Evolutionary conservation across 1,139 yeast genomes (phyloP).

Genomic region (Taiozyma sp.): DNA sequence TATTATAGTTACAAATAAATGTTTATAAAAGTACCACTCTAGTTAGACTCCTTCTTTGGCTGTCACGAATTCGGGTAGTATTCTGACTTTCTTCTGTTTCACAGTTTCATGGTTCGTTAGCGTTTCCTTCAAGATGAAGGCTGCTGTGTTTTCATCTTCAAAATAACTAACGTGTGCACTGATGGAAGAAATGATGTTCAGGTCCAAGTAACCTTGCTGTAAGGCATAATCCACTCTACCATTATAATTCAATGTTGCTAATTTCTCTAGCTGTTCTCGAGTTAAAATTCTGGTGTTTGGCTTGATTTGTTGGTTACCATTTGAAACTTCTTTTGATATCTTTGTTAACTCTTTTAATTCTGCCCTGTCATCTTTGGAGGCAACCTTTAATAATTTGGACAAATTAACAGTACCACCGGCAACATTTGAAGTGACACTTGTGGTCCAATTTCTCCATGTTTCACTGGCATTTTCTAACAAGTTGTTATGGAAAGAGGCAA

Average conservation of each 20-base stretch:
- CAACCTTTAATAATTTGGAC: slow-evolving; percentile 3
- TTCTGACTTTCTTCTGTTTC: slow-evolving; percentile 9
- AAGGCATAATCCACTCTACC: slow-evolving; percentile 82
- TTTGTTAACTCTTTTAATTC: slow-evolving; percentile 18
- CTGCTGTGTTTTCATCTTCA: slow-evolving; percentile 82
- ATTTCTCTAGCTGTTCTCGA: slow-evolving; percentile 28
- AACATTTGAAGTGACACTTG: not conserved
- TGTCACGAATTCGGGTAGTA: not conserved
- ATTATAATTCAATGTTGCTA: slow-evolving; percentile 48
- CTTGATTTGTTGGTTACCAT: not conserved
- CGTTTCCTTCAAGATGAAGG: slow-evolving; percentile 61
- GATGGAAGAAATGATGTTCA: slow-evolving; percentile 71
- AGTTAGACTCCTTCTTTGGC: slow-evolving; percentile 1
- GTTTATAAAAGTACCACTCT: not conserved
- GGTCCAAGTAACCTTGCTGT: slow-evolving; percentile 76
- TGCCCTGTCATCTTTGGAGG: slow-evolving; percentile 20
- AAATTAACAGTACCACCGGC: slow-evolving; percentile 5
- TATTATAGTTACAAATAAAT: slow-evolving; percentile 15
- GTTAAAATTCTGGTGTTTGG: slow-evolving; percentile 15
- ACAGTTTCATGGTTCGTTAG: slow-evolving; percentile 13
- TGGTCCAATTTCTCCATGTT: slow-evolving; percentile 10
- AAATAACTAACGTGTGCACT: slow-evolving; percentile 87
- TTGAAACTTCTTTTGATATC: not conserved
- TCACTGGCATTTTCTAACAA: slow-evolving; percentile 12
- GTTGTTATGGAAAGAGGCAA: slow-evolving; percentile 27